Evolutionary conservation across 345 rosid species (phyloP), one percentile per base, ranked within the genome.

Genomic region (Odontarrhena argentea): DNA sequence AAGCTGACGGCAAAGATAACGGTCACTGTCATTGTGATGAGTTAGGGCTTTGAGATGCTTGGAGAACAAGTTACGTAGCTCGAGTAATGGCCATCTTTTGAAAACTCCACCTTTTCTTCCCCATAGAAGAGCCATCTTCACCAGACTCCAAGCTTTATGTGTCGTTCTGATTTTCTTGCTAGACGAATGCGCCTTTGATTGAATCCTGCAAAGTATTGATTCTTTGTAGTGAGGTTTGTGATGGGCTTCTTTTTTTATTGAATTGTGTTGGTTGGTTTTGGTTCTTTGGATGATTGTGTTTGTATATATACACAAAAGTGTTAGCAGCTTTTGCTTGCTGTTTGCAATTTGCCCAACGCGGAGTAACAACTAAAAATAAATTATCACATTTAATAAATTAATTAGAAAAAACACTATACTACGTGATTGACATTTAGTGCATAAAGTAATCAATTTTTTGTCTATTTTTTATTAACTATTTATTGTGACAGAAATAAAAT

Each of bases 51-150:
- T 84, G 48, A 87, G 62, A 66, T 83, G 88, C 79, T 81, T 86
- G 14, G 81, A 78, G 37, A 84, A 64, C 15, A 83, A 18, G 70
- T 59, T 57, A 5, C 86, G 82, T 12, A 90, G 70, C 11, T 86
- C 90, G 68, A 69, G 63, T 63, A 79, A 43, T 32, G 80, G 70
- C 51, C 84, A 77, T 70, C 84, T 74, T 80, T 73, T 81, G 76
- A 90, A 79, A 51, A 78, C 77, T 13, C 84, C 81, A 4, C 96
- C 96, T 80, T 83, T 94, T 79, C 88, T 80, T 14, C 82, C 77
- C 89, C 97, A 85, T 45, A 84, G 47, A 76, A 91, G 71, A 32
- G 84, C 85, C 15, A 81, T 63, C 6, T 85, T 84, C 55, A 86
- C 79, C 6, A 85, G 30, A 49, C 67, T 77, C 96, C 93, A 86